phyloP scores from a whole-genome alignment of 2,329 filamentous ascomycete genomes.

The Penicillium nordicum region DNA sequence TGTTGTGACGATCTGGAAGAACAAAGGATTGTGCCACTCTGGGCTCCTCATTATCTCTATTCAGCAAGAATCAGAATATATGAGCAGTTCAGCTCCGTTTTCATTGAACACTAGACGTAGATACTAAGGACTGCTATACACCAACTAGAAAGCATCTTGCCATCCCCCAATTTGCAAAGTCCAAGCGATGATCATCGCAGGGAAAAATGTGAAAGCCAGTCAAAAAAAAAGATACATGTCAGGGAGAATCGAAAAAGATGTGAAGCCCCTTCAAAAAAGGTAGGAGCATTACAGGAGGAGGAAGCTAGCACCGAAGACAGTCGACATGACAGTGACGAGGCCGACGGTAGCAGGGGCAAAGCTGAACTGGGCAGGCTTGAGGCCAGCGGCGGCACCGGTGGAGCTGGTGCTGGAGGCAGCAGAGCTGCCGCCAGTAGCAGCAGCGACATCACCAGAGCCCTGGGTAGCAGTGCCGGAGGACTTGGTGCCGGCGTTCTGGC shows the following conservation, averaged over 20 bases:
- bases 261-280: neutral
- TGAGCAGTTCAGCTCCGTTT: conserved; percentile 4
- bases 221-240: conserved; percentile 14
- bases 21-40: too few relatives aligned
- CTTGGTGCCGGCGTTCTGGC: conserved; percentile 53
- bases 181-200: conserved; percentile 1
- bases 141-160: conserved; percentile 4
- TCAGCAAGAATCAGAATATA: neutral
- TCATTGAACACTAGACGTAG: conserved; percentile 7
- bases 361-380: conserved; percentile 46
- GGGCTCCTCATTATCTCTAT: too few relatives aligned
- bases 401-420: conserved; percentile 28
- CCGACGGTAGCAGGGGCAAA: conserved; percentile 52
- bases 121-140: conserved; percentile 17
- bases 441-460: conserved; percentile 44
- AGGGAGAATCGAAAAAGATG: conserved; percentile 10
- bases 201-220: conserved; percentile 2
- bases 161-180: neutral
- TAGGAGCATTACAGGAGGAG: conserved; percentile 29
- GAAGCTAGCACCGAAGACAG: conserved; percentile 51
- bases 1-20: too few relatives aligned
- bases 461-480: conserved; percentile 50
- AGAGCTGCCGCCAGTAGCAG: conserved; percentile 18
- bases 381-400: conserved; percentile 42
- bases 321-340: conserved; percentile 51